phyloP scores from a whole-genome alignment of 768 basidiomycete species.

The Scleroderma citrinum region DNA sequence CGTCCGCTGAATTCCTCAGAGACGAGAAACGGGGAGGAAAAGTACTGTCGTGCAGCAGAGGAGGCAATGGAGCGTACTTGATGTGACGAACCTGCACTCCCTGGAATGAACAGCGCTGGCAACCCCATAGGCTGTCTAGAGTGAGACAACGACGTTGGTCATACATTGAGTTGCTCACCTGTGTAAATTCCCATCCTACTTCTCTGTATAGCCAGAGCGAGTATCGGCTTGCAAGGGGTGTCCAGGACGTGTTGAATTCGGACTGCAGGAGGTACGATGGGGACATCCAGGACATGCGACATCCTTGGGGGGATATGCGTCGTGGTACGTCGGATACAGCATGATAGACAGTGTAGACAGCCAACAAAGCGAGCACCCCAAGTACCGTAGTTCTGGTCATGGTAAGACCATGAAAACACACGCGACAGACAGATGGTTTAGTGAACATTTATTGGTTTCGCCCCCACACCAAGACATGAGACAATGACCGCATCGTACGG shows the following conservation, averaged over 20 bases:
- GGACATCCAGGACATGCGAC: constrained; percentile 95
- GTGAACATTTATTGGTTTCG: constrained; percentile 30
- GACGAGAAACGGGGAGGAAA: constrained; percentile 49
- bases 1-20: constrained; percentile 47
- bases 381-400: constrained; percentile 14
- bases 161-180: constrained; percentile 36
- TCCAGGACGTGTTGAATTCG: constrained; percentile 62
- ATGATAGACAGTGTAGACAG: constrained; percentile 35
- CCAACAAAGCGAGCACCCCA: constrained; percentile 32
- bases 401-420: not conserved
- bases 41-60: constrained; percentile 80
- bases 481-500: constrained; percentile 28
- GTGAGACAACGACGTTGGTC: constrained; percentile 1
- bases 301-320: constrained; percentile 80
- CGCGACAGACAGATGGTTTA: not conserved
- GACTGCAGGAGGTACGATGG: constrained; percentile 79
- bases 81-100: constrained; percentile 91
- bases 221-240: constrained; percentile 68
- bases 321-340: constrained; percentile 40
- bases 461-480: constrained; percentile 26
- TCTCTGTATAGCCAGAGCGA: constrained; percentile 91
- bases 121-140: constrained; percentile 39
- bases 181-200: constrained; percentile 67
- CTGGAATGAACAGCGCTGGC: constrained; percentile 96
- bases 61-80: constrained; percentile 95